These are phyloP conservation scores for thale cress (Arabidopsis thaliana) DNA, from an alignment of 345 rosid species.

Conservation along the genomic window DNA sequence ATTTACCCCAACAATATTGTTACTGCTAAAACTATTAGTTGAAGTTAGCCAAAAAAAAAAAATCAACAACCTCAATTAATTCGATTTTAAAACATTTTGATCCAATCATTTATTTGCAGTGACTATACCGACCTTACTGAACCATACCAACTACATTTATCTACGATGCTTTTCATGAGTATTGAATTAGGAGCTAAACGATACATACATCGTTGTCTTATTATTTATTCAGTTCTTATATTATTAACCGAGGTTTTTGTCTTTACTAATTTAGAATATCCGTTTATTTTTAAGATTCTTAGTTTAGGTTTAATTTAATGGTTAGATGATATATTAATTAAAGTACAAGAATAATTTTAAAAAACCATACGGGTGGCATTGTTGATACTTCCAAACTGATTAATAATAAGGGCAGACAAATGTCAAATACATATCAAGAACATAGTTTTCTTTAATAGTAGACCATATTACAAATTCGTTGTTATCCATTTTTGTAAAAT, in stretches of 20 bases:
- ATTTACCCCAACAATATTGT: neutral
- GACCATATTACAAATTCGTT: slow-evolving; percentile 16
- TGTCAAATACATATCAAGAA: slow-evolving; percentile 25
- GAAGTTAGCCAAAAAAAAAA: neutral
- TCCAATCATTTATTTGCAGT: neutral
- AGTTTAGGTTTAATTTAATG: neutral
- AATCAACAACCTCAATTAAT: neutral
- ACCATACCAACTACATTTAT: slow-evolving; percentile 29
- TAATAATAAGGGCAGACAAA: neutral
- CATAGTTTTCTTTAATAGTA: neutral
- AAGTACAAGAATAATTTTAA: neutral
- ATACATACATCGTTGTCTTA: slow-evolving; percentile 7
- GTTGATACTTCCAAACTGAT: slow-evolving; percentile 26
- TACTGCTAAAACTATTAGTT: slow-evolving; percentile 1
- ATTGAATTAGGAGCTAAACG: slow-evolving; percentile 1
- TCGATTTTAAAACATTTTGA: slow-evolving; percentile 1
- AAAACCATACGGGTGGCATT: neutral
- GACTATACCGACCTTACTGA: slow-evolving; percentile 18
- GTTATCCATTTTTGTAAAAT: slow-evolving; percentile 23
- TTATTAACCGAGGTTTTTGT: slow-evolving; percentile 6
- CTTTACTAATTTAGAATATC: neutral
- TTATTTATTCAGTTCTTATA: neutral
- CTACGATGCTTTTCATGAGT: slow-evolving; percentile 1
- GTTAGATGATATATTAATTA: neutral
- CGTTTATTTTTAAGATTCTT: slow-evolving; percentile 12